phyloP scores from a whole-genome alignment of 2,329 filamentous ascomycete genomes.

The Pezizomycotina sp. region DNA sequence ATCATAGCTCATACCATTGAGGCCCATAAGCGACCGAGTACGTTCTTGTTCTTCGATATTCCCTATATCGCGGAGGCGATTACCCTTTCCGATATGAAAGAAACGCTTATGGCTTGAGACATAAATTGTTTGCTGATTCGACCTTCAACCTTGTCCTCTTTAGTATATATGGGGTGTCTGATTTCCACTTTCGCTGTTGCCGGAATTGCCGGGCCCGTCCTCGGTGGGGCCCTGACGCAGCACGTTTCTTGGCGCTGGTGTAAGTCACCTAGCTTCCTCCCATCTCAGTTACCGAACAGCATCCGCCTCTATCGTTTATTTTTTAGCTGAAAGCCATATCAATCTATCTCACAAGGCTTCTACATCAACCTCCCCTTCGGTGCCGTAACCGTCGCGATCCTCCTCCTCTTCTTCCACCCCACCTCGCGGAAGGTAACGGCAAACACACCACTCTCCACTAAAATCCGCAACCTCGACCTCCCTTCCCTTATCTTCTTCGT shows the following conservation, averaged over 20 bases:
- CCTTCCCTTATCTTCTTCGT: slow-evolving; percentile 28
- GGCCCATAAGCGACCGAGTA: slow-evolving; percentile 37
- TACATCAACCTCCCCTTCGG: slow-evolving; percentile 33
- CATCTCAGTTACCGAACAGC: slow-evolving; percentile 25
- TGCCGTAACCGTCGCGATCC: slow-evolving; percentile 27
- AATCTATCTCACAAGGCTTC: slow-evolving; percentile 11
- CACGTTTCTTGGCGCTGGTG: slow-evolving; percentile 37
- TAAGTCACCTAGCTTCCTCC: no score
- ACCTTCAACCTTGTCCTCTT: no score
- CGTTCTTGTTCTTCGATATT: slow-evolving; percentile 37
- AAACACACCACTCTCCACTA: slow-evolving; percentile 20
- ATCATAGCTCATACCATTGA: slow-evolving; percentile 43
- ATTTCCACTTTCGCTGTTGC: slow-evolving; percentile 35
- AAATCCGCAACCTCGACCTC: slow-evolving; percentile 28
- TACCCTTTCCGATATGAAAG: slow-evolving; percentile 22
- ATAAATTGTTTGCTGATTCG: no score
- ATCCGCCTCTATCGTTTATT: background rate
- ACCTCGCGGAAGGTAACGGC: slow-evolving; percentile 22
- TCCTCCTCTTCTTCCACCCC: slow-evolving; percentile 29
- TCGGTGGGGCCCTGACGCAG: slow-evolving; percentile 34
- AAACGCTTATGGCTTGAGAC: no score
- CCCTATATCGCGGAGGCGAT: slow-evolving; percentile 32
- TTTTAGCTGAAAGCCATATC: background rate
- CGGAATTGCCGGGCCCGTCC: slow-evolving; percentile 35
- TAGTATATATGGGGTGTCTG: slow-evolving; percentile 26